Evolutionary conservation across 345 rosid genomes (phyloP), one percentile per base, ranked within the genome.

Genomic region (Microthlaspi erraticum): DNA sequence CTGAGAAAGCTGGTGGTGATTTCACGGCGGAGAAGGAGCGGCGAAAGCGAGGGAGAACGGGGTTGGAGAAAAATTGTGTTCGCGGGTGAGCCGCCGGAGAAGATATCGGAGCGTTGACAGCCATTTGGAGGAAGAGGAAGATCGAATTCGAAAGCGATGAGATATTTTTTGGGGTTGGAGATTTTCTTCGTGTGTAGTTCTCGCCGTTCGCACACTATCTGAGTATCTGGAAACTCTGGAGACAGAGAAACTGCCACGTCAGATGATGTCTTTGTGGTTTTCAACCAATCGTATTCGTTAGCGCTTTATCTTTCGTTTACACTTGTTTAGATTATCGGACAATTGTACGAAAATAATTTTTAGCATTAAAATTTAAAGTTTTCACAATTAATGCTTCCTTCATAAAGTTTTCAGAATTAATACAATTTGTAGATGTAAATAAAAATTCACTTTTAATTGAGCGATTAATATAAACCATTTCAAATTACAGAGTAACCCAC

Each of bases 101-200:
- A 8, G 88, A 81, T 59, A 85, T 64, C 12, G 87, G 79, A 73
- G 88, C 68, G 32, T 70, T 46, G 69, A 74, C 75, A 80, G 91
- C 86, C 97, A 87, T 88, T 64, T 26, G 29, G 29, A 84, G n/a
- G n/a, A n/a, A n/a, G 62, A 66, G 79, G 18, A 56, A 38, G 44
- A 58, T 62, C 16, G 34, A 69, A 26, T 26, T n/a, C 29, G 29
- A 26, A 26, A 66, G 54, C 61, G 11, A 71, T 42, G 71, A 33
- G 32, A 64, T 3, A 8, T 37, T 10, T 19, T 7, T 2, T 37
- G 18, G 41, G 34, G 64, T 29, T 57, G 36, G 64, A 77, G 70
- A 66, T 64, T 51, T 51, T 8, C 48, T 57, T 71, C 65, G 66
- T 31, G 65, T 64, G 39, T 49, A 17, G 36, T 63, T 76, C 4